These are phyloP conservation scores for Apiospora pterosperma DNA, from an alignment of 2,329 filamentous ascomycete species.

Conservation along the genomic window DNA sequence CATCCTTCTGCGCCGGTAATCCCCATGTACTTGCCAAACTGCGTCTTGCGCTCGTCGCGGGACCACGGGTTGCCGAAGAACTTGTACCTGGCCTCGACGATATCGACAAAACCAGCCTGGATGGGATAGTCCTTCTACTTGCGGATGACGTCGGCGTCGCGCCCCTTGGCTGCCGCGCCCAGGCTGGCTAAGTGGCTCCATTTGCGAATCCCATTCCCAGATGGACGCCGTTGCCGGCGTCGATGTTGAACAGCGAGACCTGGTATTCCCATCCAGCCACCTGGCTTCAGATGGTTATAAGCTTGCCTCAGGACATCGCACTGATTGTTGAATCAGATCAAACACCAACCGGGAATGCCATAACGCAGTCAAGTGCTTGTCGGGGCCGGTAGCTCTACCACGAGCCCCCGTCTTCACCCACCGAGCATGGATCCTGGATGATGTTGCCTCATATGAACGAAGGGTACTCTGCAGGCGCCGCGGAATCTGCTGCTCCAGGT, in stretches of 20 bases:
- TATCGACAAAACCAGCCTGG: constrained; percentile 6
- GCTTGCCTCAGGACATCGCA: background rate
- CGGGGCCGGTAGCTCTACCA: background rate
- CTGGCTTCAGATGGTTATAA: constrained; percentile 2
- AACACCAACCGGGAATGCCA: constrained; percentile 6
- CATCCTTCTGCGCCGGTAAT: background rate
- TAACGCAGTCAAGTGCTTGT: background rate
- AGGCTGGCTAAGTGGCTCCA: background rate
- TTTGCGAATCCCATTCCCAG: constrained; percentile 3
- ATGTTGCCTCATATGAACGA: background rate
- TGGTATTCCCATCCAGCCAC: constrained; percentile 11
- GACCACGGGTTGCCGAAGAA: constrained; percentile 6
- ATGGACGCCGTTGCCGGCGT: constrained; percentile 4
- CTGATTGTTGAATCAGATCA: constrained; percentile 5
- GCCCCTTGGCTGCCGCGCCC: constrained; percentile 1
- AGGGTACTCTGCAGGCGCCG: background rate
- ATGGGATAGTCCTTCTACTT: constrained; percentile 7
- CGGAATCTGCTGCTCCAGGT: background rate
- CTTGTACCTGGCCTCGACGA: constrained; percentile 1
- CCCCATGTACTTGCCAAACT: background rate
- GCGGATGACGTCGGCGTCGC: constrained; percentile 5
- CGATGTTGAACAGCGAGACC: background rate
- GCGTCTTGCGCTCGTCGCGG: background rate
- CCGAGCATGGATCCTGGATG: background rate
- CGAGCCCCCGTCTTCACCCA: background rate